phyloP scores from a whole-genome alignment of 352 stramenopile genomes.

The Globisporangium mamillatum region DNA sequence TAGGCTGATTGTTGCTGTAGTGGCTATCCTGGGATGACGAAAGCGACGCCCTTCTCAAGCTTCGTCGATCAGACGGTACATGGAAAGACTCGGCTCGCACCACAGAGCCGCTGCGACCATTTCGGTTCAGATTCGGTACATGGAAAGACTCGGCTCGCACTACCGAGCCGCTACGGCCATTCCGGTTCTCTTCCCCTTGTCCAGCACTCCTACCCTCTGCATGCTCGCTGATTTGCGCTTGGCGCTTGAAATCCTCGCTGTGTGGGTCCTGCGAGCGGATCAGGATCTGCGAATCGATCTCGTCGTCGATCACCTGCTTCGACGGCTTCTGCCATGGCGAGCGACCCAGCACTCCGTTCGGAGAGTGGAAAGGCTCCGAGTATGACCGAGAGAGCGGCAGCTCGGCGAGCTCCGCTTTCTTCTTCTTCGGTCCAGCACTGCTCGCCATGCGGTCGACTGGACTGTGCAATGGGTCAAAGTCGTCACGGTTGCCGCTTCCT shows the following conservation, averaged over 20 bases:
- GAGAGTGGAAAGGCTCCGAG: conserved; percentile 64
- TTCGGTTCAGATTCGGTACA: conserved; percentile 17
- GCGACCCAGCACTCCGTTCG: conserved; percentile 30
- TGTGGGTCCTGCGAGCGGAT: conserved; percentile 50
- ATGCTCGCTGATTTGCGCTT: conserved; percentile 5
- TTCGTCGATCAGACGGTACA: neutral
- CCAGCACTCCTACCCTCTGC: conserved; percentile 21
- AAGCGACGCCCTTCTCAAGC: neutral
- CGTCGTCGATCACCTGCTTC: conserved; percentile 25
- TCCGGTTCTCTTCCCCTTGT: conserved; percentile 22
- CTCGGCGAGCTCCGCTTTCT: conserved; percentile 22
- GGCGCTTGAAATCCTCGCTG: conserved; percentile 29
- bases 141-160: neutral
- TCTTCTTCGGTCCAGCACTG: conserved; percentile 15
- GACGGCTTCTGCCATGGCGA: conserved; percentile 28
- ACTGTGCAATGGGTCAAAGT: conserved; percentile 9
- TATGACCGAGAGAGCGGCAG: conserved; percentile 47
- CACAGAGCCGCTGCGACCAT: neutral
- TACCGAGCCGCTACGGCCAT: neutral
- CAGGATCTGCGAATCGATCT: conserved; percentile 40
- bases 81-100: conserved; percentile 3
- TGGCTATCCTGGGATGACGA: neutral
- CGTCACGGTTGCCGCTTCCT: conserved; percentile 9
- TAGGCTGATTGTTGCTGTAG: neutral
- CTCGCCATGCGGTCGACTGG: conserved; percentile 8